Base-by-base conservation (phyloP, 371 early-diverging fungal species). In the Mucor piriformis region DNA sequence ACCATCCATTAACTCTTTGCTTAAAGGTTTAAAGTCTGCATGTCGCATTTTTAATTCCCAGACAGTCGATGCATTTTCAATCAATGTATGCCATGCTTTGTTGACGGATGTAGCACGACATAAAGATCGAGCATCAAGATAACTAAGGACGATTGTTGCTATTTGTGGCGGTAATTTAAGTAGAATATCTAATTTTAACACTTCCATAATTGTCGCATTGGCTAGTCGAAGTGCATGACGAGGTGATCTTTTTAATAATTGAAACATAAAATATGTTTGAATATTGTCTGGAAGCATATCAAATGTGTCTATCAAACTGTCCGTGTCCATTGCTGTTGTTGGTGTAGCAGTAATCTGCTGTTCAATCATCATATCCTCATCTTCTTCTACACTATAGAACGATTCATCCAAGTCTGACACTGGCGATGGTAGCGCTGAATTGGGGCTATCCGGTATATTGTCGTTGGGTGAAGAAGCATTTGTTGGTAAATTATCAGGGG, bases 141-240 rank as follows among this genome's bases (percentile, higher is more conserved):
- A 92, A 20, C 79, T 70, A 12, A 97, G 79, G 50, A 97, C 83
- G 44, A 91, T 84, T 40, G 85, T 77, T 10, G 87, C 74, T 18
- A 95, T 76, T 60, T 92, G 90, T 11, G 79, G 61, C 0, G 98
- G 98, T 54, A 97, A 67, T 7, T 82, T 75, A 4, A 83, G 81
- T 11, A 97, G 54, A 65, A 95, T 93, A 76, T 98, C 96, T 46
- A 87, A 86, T 68, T 92, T 92, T 48, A 96, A 77, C 4, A 85
- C 86, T 1, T 95, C 92, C 37, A 88, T 74, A 50, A 96, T 85
- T 15, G 90, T 75, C 16, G 88, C 87, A 58, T 88, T 87, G 20
- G 92, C 88, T 68, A 92, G 90, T 67, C 95, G 94, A 42, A 97
- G 84, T 0, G 92, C 86, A 29, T 65, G 57, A n/a, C 64, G 67